A percentile compares a stretch with the other conserved stretches of the same genome.
Conservation (phyloP, 805 yeast genomes). For the Wickerhamomyces sydowiorum region DNA sequence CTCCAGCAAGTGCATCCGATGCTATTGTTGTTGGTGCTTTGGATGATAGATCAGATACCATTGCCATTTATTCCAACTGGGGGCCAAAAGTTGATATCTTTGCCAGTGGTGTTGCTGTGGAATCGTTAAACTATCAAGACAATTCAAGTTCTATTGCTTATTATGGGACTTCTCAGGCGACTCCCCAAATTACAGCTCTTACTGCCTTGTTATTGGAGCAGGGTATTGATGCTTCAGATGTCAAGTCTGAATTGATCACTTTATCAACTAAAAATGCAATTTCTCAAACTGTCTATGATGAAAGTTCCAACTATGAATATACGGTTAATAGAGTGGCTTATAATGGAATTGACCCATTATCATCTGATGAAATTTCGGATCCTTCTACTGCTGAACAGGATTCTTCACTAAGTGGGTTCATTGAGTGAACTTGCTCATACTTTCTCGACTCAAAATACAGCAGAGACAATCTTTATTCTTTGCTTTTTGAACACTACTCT, state of each 20-base stretch:
- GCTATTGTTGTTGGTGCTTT: slow-evolving; percentile 82
- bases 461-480: no score
- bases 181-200: slow-evolving; percentile 61
- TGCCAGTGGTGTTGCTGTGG: slow-evolving; percentile 68
- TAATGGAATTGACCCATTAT: neutral
- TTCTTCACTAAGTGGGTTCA: neutral
- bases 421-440: neutral
- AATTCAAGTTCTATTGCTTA: slow-evolving; percentile 20
- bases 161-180: slow-evolving; percentile 74
- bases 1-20: slow-evolving; percentile 69
- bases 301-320: slow-evolving; percentile 22
- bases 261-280: slow-evolving; percentile 35
- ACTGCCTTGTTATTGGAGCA: slow-evolving; percentile 46
- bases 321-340: slow-evolving; percentile 55
- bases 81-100: slow-evolving; percentile 79
- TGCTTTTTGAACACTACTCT: no score
- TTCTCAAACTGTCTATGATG: slow-evolving; percentile 27
- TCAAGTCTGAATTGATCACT: slow-evolving; percentile 34
- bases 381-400: neutral
- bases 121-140: slow-evolving; percentile 38
- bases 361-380: neutral
- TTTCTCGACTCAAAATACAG: no score
- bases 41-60: slow-evolving; percentile 59
- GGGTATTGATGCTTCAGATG: slow-evolving; percentile 35
- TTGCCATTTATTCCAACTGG: slow-evolving; percentile 79